These are phyloP conservation scores for Rosa hybrid DNA, from an alignment of 331 rosid species.

Conservation along the genomic window DNA sequence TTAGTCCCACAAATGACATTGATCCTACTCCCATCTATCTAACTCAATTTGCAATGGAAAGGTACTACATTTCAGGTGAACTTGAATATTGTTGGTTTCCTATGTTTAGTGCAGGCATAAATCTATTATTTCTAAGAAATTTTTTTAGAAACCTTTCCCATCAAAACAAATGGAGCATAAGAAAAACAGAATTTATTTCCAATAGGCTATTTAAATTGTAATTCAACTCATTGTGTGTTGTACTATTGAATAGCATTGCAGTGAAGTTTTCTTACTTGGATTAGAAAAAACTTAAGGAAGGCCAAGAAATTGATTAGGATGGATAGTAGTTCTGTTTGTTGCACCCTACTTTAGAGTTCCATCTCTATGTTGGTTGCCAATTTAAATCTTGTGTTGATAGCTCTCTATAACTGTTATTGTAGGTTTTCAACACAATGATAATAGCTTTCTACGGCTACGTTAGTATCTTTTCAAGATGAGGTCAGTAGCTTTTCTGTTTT, in stretches of 20 bases:
- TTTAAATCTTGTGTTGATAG: no score
- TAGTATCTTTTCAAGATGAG: no score
- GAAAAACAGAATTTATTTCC: background rate
- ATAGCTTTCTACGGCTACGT: no score
- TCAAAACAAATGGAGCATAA: background rate
- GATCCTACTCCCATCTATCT: slow-evolving; percentile 74
- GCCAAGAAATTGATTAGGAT: slow-evolving; percentile 51
- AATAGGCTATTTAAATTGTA: background rate
- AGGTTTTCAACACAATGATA: no score
- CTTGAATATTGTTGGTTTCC: background rate
- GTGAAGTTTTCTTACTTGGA: slow-evolving; percentile 60
- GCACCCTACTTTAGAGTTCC: no score
- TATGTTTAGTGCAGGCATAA: background rate
- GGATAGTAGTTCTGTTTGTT: no score
- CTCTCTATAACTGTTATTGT: no score
- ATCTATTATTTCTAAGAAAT: background rate
- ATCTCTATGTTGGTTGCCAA: no score
- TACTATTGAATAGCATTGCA: slow-evolving; percentile 56
- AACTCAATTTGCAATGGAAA: slow-evolving; percentile 78
- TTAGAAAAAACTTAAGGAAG: slow-evolving; percentile 12
- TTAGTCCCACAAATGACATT: slow-evolving; percentile 75
- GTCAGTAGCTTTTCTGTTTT: no score
- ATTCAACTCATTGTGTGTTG: slow-evolving; percentile 22
- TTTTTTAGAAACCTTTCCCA: background rate
- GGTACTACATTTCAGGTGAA: slow-evolving; percentile 44